A percentile compares a stretch with the other conserved stretches of the same genome.
Conservation (phyloP, 1,139 yeast genomes). For the Hyphopichia pseudoburtonii region DNA sequence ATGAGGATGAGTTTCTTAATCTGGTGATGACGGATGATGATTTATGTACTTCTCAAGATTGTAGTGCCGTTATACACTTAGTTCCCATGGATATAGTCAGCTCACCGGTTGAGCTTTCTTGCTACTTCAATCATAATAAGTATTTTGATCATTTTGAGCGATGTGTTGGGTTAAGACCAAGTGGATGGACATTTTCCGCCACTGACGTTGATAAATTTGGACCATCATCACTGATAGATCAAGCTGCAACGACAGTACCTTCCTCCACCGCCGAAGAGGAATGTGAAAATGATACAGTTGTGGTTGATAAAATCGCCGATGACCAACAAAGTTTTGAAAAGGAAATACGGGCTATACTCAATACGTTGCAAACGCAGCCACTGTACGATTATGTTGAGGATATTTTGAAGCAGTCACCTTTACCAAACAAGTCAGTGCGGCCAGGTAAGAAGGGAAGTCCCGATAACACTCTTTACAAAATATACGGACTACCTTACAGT, state of each 20-base stretch:
- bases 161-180: conserved; percentile 69
- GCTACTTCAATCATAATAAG: conserved; percentile 51
- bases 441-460: conserved; percentile 16
- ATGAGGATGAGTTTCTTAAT: conserved; percentile 33
- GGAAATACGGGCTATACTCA: conserved; percentile 2
- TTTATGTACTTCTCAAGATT: conserved; percentile 33
- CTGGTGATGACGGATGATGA: conserved; percentile 31
- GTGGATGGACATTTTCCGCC: conserved; percentile 78
- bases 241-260: too few species aligned
- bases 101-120: conserved; percentile 36
- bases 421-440: conserved; percentile 12
- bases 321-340: conserved; percentile 2
- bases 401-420: conserved; percentile 34
- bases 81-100: conserved; percentile 58
- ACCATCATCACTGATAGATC: conserved; percentile 2
- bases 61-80: conserved; percentile 63
- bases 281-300: conserved; percentile 6
- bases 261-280: conserved; percentile 6
- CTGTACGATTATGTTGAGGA: conserved; percentile 25
- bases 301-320: conserved; percentile 7
- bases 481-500: conserved; percentile 78
- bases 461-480: conserved; percentile 35
- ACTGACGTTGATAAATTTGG: conserved; percentile 4
- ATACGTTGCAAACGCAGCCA: conserved; percentile 13
- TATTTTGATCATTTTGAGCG: conserved; percentile 50